Conservation (phyloP, 352 stramenopile genomes). For the Nannochloropsis limnetica region DNA sequence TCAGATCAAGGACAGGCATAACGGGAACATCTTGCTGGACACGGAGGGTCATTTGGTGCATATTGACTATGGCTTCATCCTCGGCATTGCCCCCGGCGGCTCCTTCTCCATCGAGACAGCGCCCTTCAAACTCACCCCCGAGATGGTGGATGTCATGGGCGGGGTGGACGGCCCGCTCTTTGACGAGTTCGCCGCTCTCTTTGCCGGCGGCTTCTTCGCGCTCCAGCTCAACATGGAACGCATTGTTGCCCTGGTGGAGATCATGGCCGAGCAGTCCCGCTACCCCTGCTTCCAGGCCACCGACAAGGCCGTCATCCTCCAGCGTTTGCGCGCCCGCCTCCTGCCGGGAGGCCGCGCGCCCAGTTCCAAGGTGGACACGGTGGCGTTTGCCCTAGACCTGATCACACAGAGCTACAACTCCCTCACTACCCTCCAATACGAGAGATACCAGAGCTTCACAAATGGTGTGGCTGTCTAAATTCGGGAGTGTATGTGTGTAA, state of each 20-base stretch:
- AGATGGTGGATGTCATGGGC: constrained; percentile 96
- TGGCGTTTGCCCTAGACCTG: constrained; percentile 34
- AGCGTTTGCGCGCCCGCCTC: constrained; percentile 19
- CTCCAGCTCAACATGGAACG: constrained; percentile 75
- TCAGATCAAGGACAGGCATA: constrained; percentile 99
- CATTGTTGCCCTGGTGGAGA: constrained; percentile 90
- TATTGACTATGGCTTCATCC: constrained; percentile 99
- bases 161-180: constrained; percentile 61
- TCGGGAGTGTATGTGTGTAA: neutral
- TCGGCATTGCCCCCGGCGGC: constrained; percentile 93
- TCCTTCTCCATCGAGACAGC: constrained; percentile 97
- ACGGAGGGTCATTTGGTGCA: constrained; percentile 95
- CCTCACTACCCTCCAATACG: constrained; percentile 10
- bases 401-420: constrained; percentile 29
- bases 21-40: constrained; percentile 99
- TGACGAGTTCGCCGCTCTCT: constrained; percentile 86
- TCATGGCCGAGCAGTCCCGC: constrained; percentile 85
- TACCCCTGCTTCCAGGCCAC: constrained; percentile 84
- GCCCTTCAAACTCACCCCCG: constrained; percentile 98
- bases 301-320: neutral
- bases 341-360: constrained; percentile 15
- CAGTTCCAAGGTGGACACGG: constrained; percentile 28
- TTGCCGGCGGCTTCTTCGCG: constrained; percentile 90
- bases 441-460: constrained; percentile 23
- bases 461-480: neutral